A percentile compares a stretch with the other conserved stretches of the same genome.
Evolutionary conservation across 306 rosid genomes (phyloP).

Genomic region (Cicer pinnatifidum): DNA sequence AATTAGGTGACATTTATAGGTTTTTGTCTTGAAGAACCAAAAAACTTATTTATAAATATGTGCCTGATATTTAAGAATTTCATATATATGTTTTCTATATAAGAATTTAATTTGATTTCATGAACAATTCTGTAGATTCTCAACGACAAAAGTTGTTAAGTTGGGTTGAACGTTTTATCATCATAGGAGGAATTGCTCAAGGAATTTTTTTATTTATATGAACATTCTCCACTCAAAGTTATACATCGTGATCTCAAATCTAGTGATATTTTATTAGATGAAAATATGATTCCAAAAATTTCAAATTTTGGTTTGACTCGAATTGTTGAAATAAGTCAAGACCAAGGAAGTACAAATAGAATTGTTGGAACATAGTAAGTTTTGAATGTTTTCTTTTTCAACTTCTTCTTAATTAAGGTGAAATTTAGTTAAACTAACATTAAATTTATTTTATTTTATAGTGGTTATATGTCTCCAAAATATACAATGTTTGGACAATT

Average conservation of each 20-base stretch:
- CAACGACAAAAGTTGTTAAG: no score
- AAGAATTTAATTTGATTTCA: no score
- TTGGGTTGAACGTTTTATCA: no score
- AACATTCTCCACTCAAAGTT: background rate
- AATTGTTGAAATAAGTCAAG: constrained; percentile 3
- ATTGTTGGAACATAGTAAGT: background rate
- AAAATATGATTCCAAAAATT: constrained; percentile 5
- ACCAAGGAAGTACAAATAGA: background rate
- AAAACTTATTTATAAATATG: no score
- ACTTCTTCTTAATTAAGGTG: background rate
- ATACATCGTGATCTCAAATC: constrained; percentile 4
- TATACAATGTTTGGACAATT: constrained; percentile 49
- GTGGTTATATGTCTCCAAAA: constrained; percentile 53
- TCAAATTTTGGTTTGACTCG: background rate
- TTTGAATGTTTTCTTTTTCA: background rate
- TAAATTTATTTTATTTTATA: background rate
- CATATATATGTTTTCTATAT: no score
- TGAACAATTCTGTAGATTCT: no score
- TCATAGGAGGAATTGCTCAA: no score
- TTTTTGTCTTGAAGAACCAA: no score
- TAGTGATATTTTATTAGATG: background rate
- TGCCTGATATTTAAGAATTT: no score
- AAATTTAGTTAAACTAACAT: background rate
- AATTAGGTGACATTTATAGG: no score
- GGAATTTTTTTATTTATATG: no score